Conservation (phyloP, 2,329 filamentous ascomycete species). For the Penicillium sp. region DNA sequence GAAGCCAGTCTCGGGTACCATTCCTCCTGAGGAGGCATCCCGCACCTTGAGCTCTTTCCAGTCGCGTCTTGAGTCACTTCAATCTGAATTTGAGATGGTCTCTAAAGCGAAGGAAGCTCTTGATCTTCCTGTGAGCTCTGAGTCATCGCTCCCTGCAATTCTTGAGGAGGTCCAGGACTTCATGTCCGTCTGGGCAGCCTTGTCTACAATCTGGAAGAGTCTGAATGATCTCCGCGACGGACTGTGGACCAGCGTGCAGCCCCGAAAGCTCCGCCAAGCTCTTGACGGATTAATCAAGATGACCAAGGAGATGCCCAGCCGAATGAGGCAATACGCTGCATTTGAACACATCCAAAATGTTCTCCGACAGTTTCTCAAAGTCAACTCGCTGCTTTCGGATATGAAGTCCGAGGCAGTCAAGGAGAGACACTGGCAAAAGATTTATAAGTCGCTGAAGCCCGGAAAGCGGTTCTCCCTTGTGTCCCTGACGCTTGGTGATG, state of each 20-base stretch:
- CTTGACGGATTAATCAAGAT: slow-evolving; percentile 94
- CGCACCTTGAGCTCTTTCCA: slow-evolving; percentile 81
- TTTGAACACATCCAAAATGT: slow-evolving; percentile 97
- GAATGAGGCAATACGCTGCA: slow-evolving; percentile 99
- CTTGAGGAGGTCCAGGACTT: slow-evolving; percentile 98
- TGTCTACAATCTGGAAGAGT: slow-evolving; percentile 95
- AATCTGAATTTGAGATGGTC: slow-evolving; percentile 88
- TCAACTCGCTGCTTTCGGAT: slow-evolving; percentile 83
- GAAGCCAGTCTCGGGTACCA: slow-evolving; percentile 93
- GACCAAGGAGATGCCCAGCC: slow-evolving; percentile 98
- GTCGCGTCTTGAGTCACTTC: slow-evolving; percentile 76
- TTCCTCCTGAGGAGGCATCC: slow-evolving; percentile 85
- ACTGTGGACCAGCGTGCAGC: slow-evolving; percentile 93
- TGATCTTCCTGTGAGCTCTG: slow-evolving; percentile 76
- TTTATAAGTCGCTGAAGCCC: slow-evolving; percentile 93
- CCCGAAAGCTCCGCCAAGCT: slow-evolving; percentile 84
- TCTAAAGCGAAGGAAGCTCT: slow-evolving; percentile 95
- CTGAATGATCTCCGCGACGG: slow-evolving; percentile 90
- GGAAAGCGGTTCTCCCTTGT: slow-evolving; percentile 91
- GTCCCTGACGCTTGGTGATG: slow-evolving; percentile 94
- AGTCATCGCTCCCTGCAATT: slow-evolving; percentile 79
- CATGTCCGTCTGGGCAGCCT: slow-evolving; percentile 94
- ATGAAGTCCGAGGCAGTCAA: slow-evolving; percentile 95
- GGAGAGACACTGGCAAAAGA: slow-evolving; percentile 95
- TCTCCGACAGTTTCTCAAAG: slow-evolving; percentile 83